Evolutionary conservation across 352 stramenopile species (phyloP).

Genomic region (Globisporangium perplexum): DNA sequence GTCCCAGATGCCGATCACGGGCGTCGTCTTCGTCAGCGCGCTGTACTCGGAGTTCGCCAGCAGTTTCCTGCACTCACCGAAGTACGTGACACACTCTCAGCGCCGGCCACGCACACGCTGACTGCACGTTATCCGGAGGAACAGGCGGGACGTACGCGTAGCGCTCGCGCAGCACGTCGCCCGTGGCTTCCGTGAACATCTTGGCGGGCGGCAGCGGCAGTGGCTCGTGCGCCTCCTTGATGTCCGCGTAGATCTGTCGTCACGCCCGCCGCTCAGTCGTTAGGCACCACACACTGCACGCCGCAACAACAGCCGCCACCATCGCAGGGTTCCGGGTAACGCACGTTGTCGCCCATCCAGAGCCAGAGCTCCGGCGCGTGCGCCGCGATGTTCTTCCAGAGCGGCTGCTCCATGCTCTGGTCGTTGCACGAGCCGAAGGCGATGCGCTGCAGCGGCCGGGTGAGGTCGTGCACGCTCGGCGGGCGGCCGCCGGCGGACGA

Average conservation of each 20-base stretch:
- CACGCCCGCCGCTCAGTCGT: neutral
- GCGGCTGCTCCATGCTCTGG: constrained; percentile 74
- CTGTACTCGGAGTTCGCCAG: constrained; percentile 61
- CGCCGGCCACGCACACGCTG: too few species aligned
- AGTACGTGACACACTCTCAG: neutral
- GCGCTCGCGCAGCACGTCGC: constrained; percentile 40
- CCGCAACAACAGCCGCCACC: too few species aligned
- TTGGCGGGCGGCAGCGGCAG: constrained; percentile 38
- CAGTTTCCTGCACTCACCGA: constrained; percentile 34
- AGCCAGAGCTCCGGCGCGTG: constrained; percentile 73
- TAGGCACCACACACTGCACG: too few species aligned
- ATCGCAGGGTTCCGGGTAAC: too few species aligned
- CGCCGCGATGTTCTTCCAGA: constrained; percentile 59
- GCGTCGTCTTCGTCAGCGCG: constrained; percentile 49
- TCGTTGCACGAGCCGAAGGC: constrained; percentile 87
- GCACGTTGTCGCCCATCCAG: constrained; percentile 87
- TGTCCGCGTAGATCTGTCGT: constrained; percentile 70
- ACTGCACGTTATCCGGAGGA: too few species aligned
- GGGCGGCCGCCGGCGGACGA: neutral
- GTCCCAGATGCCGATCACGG: constrained; percentile 86
- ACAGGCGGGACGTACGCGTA: constrained; percentile 40
- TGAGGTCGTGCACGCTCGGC: constrained; percentile 40
- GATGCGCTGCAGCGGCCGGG: constrained; percentile 40
- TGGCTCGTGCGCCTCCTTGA: constrained; percentile 43
- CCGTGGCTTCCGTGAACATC: constrained; percentile 53